Conservation (phyloP, 352 stramenopile genomes). For the Pythium graminicola region DNA sequence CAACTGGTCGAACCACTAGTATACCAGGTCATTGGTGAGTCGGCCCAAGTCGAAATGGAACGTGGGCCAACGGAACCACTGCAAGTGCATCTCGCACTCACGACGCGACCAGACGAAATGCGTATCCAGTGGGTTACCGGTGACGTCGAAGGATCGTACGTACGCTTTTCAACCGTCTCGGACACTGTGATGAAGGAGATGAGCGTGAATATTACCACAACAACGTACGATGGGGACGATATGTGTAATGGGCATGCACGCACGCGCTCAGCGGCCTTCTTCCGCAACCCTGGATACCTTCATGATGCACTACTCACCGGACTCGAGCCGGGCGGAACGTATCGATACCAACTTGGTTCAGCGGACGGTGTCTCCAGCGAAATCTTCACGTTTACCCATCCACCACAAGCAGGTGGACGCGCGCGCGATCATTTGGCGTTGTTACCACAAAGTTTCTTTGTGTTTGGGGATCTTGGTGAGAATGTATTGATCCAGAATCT, state of each 20-base stretch:
- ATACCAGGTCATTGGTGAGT: slow-evolving; percentile 17
- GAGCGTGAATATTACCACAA: not conserved
- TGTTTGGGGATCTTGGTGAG: slow-evolving; percentile 31
- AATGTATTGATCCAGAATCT: slow-evolving; percentile 10
- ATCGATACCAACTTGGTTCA: slow-evolving; percentile 8
- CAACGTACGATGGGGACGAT: slow-evolving; percentile 14
- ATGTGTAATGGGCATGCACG: slow-evolving; percentile 11
- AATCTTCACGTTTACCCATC: slow-evolving; percentile 15
- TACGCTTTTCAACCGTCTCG: not conserved
- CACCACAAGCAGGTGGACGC: not conserved
- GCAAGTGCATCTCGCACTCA: slow-evolving; percentile 26
- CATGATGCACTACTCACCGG: slow-evolving; percentile 11
- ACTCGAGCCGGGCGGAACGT: slow-evolving; percentile 8
- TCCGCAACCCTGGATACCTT: slow-evolving; percentile 10
- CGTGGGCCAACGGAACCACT: slow-evolving; percentile 19
- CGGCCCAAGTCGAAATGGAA: slow-evolving; percentile 15
- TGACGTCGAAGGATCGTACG: not conserved
- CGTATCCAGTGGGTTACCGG: slow-evolving; percentile 25
- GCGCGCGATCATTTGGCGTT: not conserved
- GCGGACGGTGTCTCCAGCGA: slow-evolving; percentile 2
- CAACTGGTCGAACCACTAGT: not conserved
- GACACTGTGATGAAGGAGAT: not conserved
- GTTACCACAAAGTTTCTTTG: slow-evolving; percentile 17
- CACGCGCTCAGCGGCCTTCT: slow-evolving; percentile 4
- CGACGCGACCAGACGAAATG: slow-evolving; percentile 19